Evolutionary conservation across 1,284 basidiomycete genomes (phyloP), one percentile per base, ranked within the genome.

Genomic region (Phylloporus sp.): DNA sequence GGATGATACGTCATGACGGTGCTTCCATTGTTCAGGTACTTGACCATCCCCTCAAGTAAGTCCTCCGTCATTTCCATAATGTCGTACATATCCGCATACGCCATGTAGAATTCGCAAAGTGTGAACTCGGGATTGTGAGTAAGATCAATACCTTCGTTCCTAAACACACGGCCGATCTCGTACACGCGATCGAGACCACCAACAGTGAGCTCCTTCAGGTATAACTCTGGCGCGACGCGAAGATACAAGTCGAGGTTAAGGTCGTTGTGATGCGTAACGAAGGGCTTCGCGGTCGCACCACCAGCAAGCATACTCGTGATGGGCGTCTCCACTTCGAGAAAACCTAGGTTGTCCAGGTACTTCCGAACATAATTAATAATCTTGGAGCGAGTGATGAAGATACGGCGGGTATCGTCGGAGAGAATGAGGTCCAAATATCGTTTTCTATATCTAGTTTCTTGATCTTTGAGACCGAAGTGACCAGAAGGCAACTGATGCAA

Each of bases 21-120:
- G 70, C 84, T 84, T 18, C 95, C 95, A 52, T 89, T 87, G 0
- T 89, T 98, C 61, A 99, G 79, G 71, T 86, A 88, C 86, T 92
- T 94, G 76, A 98, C 97, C 77, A 99, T 81, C 7, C 96, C 95
- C 74, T 96, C 94, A 46, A 98, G 79, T 83, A 99, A 85, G 54
- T 82, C 81, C 81, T 99, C 98, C 42, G 97, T 99, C 68, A 99
- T 86, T 64, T 98, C 96, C 97, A 99, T 98, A 65, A 99, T 69
- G 76, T 99, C 98, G 83, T 96, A 94, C 95, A 98, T 98, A 79
- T 99, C 97, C 67, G 97, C 97, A 75, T 98, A 99, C 32, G 97
- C 97, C 97, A 99, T 99, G 79, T 99, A 99, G 81, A 99, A 99
- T 82, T 99, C 97, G 86, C 97, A 99, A 79, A 98, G 98, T 26